Evolutionary conservation across 495 filamentous ascomycete genomes (phyloP), one percentile per base, ranked within the genome.

Genomic region (Astrothelium macrocarpum): DNA sequence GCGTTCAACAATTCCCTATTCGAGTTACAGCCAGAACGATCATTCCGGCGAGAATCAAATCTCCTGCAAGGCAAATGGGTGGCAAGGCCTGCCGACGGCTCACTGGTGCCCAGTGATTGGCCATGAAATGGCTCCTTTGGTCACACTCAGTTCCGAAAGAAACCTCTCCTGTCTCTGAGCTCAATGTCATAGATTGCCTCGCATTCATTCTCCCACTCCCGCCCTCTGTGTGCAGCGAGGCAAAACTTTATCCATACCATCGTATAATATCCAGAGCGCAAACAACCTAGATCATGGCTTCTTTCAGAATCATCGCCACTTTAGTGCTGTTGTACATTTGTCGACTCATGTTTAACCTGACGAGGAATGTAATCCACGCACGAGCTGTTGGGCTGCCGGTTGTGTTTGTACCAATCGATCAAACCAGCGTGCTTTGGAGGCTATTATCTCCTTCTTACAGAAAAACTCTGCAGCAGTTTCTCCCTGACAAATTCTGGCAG

Each of bases 391-490:
- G 69, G 42, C 39, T 73, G 12, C 71, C 71, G 29, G 59, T 63
- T 39, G 1, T 73, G 16, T 42, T 73, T 34, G 62, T 73, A 34
- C 71, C 71, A 34, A 60, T 64, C 32, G 67, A 71, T 29, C 69
- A 71, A 60, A 65, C 71, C 42, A 28, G 56, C 34, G 43, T 70
- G 39, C 7, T 64, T 4, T 73, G 71, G 71, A 65, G 71, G 67
- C 28, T 67, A 23, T 9, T 46, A 14, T 59, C 62, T 32, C 67
- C 70, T 18, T 64, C 71, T 18, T 61, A 65, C 18, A 63, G 66
- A 0, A 64, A 64, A 26, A 64, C 62, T 32, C 62, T 73, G 39
- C n/a, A 66, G 34, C 63, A 62, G 62, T 60, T 64, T 59, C 65
- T 72, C 32, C 69, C 66, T 53, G 65, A 53, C 65, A 62, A 39